Evolutionary conservation across 1,284 basidiomycete genomes (phyloP), one percentile per base, ranked within the genome.

Genomic region (Fomitopsis betulina): DNA sequence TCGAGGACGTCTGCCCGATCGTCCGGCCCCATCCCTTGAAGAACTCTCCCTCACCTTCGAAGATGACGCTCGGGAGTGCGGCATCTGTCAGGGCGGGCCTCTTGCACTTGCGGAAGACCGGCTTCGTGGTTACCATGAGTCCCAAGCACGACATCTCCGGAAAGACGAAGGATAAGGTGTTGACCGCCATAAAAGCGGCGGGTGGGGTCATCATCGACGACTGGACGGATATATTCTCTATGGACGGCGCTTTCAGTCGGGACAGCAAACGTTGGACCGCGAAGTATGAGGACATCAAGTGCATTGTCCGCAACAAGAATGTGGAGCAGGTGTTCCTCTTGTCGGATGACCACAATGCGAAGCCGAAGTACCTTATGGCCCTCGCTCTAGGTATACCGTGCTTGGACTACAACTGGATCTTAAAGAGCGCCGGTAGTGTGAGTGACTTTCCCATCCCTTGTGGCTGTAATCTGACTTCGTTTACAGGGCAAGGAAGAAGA

Each of bases 341-440:
- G 15, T 83, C 89, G 0, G 83, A 89, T 61, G 79, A 82, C 30
- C 69, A 77, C 8, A 81, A 79, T 59, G 81, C 84, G 59, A 94
- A 91, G 60, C 80, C 87, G 4, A 95, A 94, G 70, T 93, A 84
- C 66, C 76, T 96, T 54, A 79, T 88, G 5, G 91, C 93, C 6
- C 79, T 96, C 32, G 92, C 90, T 0, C 75, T 94, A 30, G 94
- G 94, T 6, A 85, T 96, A 52, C 94, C 94, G 0, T 93, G 92
- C 65, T 67, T 96, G n/a, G 81, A 81, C 0, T 70, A 79, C 4
- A 73, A 79, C 2, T 95, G 87, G 82, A 65, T 93, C 17, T 66
- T 78, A 10, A 77, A 80, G 25, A 77, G 76, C 32, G 69, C 77
- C 37, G 62, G 67, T 15, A 65, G 65, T 60, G 82, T 83, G 43